These are phyloP conservation scores for Meredithiella fracta DNA, from an alignment of 2,329 filamentous ascomycete species.

Conservation along the genomic window DNA sequence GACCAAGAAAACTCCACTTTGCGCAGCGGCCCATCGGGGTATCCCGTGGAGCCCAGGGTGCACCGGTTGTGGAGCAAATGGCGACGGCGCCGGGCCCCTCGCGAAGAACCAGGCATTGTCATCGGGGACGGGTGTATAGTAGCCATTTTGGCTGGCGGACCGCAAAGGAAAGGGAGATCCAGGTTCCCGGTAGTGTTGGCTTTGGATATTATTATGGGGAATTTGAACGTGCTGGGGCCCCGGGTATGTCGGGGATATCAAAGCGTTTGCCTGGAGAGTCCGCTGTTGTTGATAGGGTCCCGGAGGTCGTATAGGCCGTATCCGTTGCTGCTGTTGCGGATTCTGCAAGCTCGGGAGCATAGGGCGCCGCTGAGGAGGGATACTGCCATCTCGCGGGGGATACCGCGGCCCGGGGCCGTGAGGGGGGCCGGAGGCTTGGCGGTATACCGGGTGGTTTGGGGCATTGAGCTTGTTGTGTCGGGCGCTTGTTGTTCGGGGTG, in stretches of 20 bases:
- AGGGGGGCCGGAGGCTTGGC: neutral
- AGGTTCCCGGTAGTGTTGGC: constrained; percentile 1
- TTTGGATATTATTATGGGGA: neutral
- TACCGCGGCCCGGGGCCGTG: neutral
- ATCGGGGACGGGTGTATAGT: neutral
- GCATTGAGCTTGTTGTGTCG: neutral
- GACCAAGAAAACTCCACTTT: constrained; percentile 4
- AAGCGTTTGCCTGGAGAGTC: neutral
- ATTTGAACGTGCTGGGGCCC: neutral
- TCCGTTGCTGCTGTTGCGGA: constrained; percentile 2
- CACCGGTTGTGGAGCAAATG: constrained; percentile 11
- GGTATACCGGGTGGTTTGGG: neutral
- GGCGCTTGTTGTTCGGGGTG: neutral
- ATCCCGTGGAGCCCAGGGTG: constrained; percentile 9
- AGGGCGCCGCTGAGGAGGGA: neutral
- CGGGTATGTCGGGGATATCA: neutral
- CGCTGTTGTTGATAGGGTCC: neutral
- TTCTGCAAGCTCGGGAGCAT: neutral
- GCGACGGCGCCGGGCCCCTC: constrained; percentile 9
- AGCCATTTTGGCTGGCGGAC: neutral
- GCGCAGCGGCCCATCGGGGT: constrained; percentile 13
- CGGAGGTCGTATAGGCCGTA: neutral
- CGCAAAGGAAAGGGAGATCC: neutral
- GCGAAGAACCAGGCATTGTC: constrained; percentile 3
- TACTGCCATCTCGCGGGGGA: neutral